phyloP scores from a whole-genome alignment of 2,329 filamentous ascomycete genomes.

The Ceratocystis papillata region DNA sequence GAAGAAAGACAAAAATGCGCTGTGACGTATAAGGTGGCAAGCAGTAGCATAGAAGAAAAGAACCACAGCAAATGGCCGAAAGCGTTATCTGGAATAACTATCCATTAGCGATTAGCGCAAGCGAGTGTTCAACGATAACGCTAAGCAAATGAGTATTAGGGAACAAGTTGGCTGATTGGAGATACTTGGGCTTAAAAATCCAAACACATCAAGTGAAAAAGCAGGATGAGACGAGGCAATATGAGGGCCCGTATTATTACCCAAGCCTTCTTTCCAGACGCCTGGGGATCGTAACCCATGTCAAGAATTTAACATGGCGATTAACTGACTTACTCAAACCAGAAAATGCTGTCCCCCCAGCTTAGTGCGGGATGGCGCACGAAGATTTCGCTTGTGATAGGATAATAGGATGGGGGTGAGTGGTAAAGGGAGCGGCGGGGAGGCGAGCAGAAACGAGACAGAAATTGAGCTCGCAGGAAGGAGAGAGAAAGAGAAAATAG shows the following conservation, averaged over 20 bases:
- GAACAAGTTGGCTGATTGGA: neutral
- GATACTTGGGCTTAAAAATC: neutral
- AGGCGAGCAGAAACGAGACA: neutral
- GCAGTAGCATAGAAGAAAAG: neutral
- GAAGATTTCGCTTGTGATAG: conserved; percentile 1
- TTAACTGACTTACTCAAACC: conserved; percentile 4
- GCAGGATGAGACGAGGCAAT: conserved; percentile 1
- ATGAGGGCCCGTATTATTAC: neutral
- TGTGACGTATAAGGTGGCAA: conserved; percentile 8
- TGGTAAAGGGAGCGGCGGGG: neutral
- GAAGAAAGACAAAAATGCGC: conserved; percentile 2
- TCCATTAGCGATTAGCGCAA: conserved; percentile 1
- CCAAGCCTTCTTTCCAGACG: conserved; percentile 1
- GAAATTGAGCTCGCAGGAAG: neutral
- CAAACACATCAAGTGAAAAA: neutral
- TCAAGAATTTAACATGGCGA: neutral
- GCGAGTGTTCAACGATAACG: neutral
- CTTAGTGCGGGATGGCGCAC: neutral
- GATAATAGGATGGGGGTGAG: too few relatives aligned
- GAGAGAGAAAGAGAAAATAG: neutral
- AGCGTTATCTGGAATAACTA: conserved; percentile 11
- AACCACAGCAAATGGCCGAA: neutral
- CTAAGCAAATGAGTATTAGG: neutral
- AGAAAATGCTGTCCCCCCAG: neutral
- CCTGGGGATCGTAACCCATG: neutral